These are phyloP conservation scores for Sequoiadendron giganteum DNA, from an alignment of 75 land plant species.

Conservation along the genomic window DNA sequence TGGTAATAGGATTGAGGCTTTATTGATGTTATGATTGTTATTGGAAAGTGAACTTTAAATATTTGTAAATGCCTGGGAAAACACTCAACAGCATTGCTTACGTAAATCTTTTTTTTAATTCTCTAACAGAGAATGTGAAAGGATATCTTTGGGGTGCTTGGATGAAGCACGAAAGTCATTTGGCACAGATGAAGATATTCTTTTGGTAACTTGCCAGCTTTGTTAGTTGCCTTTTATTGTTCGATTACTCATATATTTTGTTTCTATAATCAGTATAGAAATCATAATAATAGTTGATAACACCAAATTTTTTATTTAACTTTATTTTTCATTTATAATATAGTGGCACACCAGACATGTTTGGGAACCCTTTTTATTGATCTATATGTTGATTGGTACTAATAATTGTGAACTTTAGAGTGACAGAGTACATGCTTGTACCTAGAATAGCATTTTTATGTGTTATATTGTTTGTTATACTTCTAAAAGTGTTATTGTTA, in stretches of 20 bases:
- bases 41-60: neutral
- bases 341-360: neutral
- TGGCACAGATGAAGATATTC: constrained; percentile 98
- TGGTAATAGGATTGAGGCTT: neutral
- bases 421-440: neutral
- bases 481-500: neutral
- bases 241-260: neutral
- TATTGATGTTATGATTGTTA: neutral
- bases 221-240: neutral
- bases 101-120: constrained; percentile 8
- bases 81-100: neutral
- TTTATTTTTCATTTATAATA: neutral
- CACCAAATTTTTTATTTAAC: neutral
- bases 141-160: constrained; percentile 60
- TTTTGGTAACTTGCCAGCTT: constrained; percentile 56
- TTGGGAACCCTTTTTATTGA: neutral
- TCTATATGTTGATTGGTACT: neutral
- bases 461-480: neutral
- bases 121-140: constrained; percentile 58
- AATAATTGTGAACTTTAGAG: neutral
- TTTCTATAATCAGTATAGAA: neutral
- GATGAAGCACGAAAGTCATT: constrained; percentile 94
- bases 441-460: neutral
- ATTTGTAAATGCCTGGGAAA: neutral
- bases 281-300: neutral